phyloP scores from a whole-genome alignment of 2,329 filamentous ascomycete genomes.

The Alternaria angustiovoidea region DNA sequence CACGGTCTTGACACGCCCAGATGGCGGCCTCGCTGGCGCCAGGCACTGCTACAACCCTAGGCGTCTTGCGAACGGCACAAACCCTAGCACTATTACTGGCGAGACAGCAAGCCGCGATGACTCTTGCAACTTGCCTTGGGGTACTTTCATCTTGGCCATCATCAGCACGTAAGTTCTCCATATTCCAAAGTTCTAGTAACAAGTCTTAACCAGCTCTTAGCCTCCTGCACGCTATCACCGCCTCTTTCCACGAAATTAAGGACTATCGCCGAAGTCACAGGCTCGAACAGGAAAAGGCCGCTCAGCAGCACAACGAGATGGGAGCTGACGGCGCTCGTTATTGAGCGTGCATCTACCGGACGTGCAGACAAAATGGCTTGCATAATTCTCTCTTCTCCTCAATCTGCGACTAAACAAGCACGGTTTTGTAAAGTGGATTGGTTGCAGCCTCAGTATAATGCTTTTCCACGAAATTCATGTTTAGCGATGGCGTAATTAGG shows the following conservation, averaged over 20 bases:
- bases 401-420: not conserved
- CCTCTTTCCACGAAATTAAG: constrained; percentile 52
- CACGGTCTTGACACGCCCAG: constrained; percentile 51
- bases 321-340: constrained; percentile 3
- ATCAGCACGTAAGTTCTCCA: constrained; percentile 54
- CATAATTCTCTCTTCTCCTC: not conserved
- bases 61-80: constrained; percentile 12
- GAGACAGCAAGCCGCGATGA: constrained; percentile 28
- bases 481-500: not conserved
- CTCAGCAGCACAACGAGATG: constrained; percentile 10
- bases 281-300: constrained; percentile 21
- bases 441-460: not conserved
- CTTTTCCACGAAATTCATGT: not conserved
- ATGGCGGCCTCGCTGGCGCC: constrained; percentile 45
- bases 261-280: constrained; percentile 31
- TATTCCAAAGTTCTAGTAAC: not conserved
- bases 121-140: constrained; percentile 55
- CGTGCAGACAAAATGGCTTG: too few species aligned
- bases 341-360: not conserved
- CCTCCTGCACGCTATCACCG: constrained; percentile 54
- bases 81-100: constrained; percentile 18
- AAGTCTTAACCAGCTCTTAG: constrained; percentile 29
- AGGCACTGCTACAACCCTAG: constrained; percentile 40
- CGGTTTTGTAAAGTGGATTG: not conserved
- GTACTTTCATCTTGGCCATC: constrained; percentile 56